Base-by-base conservation (phyloP, 2,329 filamentous ascomycete genomes). In the Arthrobotrys megalospora region DNA sequence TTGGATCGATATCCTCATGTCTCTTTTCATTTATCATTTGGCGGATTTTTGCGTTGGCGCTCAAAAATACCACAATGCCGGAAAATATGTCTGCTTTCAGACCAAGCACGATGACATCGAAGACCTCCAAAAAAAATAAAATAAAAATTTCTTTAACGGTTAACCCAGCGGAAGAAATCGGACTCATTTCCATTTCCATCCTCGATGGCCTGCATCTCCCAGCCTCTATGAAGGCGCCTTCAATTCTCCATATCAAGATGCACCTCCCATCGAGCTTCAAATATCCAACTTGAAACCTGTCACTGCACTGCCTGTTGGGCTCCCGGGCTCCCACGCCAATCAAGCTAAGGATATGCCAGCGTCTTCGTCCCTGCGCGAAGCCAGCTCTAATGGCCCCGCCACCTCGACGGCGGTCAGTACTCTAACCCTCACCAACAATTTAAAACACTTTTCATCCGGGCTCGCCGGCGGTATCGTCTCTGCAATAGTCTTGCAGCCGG, bases 401-500 rank as follows among this genome's bases (percentile, higher is more conserved):
- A 48, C 64, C 19, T 58, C 21, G 6, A 21, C 47, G 16, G 34
- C 63, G 1, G 50, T 41, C 28, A 67, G 60, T 55, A 52, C 45
- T 64, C 47, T 75, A 24, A 71, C 66, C 43, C 58, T 75, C 60
- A 28, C 70, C 36, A 73, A 69, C 58, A 79, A 71, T 34, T 67
- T 79, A 60, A 81, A 81, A 7, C 96, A 98, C 86, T 97, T 98
- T 84, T 85, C 91, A 81, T 95, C 94, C 80, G 96, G 96, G 80
- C 89, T 98, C 70, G 90, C 90, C 82, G 97, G 94, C 6, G 96
- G 96, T 82, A 88, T 97, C 63, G 89, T 93, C 80, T 96, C 94
- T 65, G 94, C 96, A 69, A 90, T 97, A 76, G 90, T 98, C 69
- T 89, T 99, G 14, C 96, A 99, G 85, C 96, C 96, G 28, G 92